Evolutionary conservation across 495 filamentous ascomycete species (phyloP).

Genomic region (Tuber borchii): DNA sequence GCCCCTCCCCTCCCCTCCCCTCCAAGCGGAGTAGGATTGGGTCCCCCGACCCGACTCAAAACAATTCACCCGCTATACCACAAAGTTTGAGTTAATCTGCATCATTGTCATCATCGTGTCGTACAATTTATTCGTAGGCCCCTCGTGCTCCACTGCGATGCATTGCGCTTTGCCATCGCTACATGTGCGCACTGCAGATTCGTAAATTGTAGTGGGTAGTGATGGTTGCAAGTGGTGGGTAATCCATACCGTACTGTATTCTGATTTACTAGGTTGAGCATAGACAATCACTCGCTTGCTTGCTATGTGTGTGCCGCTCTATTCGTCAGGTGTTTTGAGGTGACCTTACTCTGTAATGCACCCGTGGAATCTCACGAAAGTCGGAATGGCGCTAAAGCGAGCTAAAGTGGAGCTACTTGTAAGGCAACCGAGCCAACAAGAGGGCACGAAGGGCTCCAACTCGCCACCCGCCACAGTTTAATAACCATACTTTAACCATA

Average conservation of each 20-base stretch:
- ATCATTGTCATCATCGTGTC: background rate
- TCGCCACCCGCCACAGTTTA: too few species aligned
- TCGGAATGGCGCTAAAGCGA: too few species aligned
- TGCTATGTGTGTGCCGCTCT: background rate
- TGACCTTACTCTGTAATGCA: too few species aligned
- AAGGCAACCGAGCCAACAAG: too few species aligned
- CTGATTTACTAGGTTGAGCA: background rate
- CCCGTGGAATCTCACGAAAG: too few species aligned
- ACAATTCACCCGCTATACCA: background rate
- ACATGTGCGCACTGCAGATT: background rate
- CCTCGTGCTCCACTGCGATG: conserved; percentile 1
- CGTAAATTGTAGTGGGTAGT: background rate
- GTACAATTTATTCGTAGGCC: background rate
- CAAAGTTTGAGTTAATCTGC: background rate
- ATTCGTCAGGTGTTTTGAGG: background rate
- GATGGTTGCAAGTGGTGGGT: background rate
- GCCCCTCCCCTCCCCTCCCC: too few species aligned
- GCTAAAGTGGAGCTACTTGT: too few species aligned
- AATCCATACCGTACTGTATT: background rate
- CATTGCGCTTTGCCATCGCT: background rate
- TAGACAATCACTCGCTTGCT: background rate
- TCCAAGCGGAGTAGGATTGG: background rate
- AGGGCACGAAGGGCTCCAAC: too few species aligned
- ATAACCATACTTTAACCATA: too few species aligned
- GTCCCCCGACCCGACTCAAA: background rate